Evolutionary conservation across 352 stramenopile genomes (phyloP).

Genomic region (Pythium guiyangense): DNA sequence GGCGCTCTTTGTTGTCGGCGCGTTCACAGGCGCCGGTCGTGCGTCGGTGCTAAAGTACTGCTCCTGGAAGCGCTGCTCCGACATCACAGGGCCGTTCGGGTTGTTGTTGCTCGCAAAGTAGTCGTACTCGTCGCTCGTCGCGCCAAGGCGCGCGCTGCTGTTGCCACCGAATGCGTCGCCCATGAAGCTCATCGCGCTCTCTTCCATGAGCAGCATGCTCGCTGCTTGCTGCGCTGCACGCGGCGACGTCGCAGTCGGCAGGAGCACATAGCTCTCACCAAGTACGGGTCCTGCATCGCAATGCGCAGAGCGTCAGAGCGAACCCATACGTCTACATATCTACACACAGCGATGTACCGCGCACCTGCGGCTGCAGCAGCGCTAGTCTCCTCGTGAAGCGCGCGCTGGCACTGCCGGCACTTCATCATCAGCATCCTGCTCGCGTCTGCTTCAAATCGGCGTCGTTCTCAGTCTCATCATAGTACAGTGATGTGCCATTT

Average conservation of each 20-base stretch:
- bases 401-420: slow-evolving; percentile 29
- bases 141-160: slow-evolving; percentile 4
- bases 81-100: not conserved
- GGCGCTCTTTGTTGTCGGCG: slow-evolving; percentile 5
- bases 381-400: slow-evolving; percentile 17
- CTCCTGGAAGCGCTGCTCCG: slow-evolving; percentile 12
- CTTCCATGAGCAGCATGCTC: slow-evolving; percentile 47
- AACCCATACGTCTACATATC: not conserved
- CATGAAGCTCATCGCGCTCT: slow-evolving; percentile 14
- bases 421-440: slow-evolving; percentile 10
- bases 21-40: not conserved
- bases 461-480: slow-evolving; percentile 1
- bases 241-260: slow-evolving; percentile 58
- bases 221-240: slow-evolving; percentile 20
- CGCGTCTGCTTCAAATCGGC: not conserved
- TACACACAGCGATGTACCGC: not conserved
- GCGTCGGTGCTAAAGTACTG: slow-evolving; percentile 27
- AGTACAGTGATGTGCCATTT: no score
- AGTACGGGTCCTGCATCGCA: slow-evolving; percentile 21
- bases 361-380: slow-evolving; percentile 30
- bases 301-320: not conserved
- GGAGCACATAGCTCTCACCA: slow-evolving; percentile 72
- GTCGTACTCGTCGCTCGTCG: slow-evolving; percentile 4
- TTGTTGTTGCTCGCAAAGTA: slow-evolving; percentile 14
- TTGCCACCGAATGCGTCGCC: slow-evolving; percentile 5